Base-by-base conservation (phyloP, 1,139 yeast species). In the Saccharomyces hybrid region DNA sequence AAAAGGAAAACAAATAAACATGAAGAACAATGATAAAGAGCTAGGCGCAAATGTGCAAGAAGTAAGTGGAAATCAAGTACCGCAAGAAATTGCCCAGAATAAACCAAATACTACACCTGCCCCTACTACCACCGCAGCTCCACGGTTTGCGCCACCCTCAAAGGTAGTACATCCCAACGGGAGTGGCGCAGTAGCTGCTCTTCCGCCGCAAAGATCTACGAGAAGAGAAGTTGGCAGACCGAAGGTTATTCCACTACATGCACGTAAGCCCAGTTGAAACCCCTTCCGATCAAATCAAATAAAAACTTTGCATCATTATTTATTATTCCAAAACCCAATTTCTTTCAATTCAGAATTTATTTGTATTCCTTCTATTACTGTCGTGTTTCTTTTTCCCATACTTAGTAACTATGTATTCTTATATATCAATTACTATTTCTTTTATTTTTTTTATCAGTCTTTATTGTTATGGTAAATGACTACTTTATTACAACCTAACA, bases 171-270 rank as follows among this genome's bases (percentile, higher is more conserved):
- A 64, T 54, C 67, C 67, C 28, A 65, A 64, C 42, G 51, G 60
- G 11, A 14, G 42, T 26, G 44, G 55, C 23, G 28, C 52, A 9
- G 49, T 51, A 11, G 27, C 47, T 3, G 2, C 26, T 2, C 44
- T 47, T 46, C 48, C 25, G 26, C 41, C 31, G 8, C 50, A 44
- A 14, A 50, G 47, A 38, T 44, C 59, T 3, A 46, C 50, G 5
- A 56, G 70, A 57, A 59, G 67, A 51, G 69, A 65, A 52, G 68
- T 67, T 2, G 70, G 70, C 13, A 62, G 64, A 52, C 70, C 70
- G 8, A 67, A 67, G 52, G 54, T 64, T 2, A 58, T 58, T 49
- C 65, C 62, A 9, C 14, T 55, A 3, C 51, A 54, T n/a, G 23
- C 57, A 19, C 55, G 57, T 6, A 57, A 58, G 34, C 54, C 58